These are phyloP conservation scores for Cucurbita maxima DNA, from an alignment of 306 rosid species.

Conservation along the genomic window DNA sequence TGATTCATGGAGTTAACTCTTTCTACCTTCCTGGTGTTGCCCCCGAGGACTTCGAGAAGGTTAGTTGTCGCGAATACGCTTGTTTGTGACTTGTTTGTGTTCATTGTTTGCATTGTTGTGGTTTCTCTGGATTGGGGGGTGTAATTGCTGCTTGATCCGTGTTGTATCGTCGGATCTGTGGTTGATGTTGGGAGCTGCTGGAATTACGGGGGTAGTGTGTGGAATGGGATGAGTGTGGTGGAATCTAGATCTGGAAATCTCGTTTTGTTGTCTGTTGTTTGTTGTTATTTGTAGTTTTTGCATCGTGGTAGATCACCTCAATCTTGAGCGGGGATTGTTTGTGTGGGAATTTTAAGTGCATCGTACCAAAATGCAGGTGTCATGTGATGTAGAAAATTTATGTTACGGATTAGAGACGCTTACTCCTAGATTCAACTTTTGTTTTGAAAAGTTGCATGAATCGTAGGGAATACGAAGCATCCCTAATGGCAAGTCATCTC, in stretches of 20 bases:
- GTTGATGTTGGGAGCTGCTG: background rate
- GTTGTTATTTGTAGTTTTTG: background rate
- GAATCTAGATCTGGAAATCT: background rate
- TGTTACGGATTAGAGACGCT: background rate
- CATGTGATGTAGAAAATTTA: background rate
- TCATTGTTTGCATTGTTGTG: background rate
- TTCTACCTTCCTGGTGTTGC: conserved; percentile 99
- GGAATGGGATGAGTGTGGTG: background rate
- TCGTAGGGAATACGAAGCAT: background rate
- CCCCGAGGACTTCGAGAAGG: conserved; percentile 85
- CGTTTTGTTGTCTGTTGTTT: background rate
- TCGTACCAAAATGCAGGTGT: background rate
- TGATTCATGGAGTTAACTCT: conserved; percentile 43
- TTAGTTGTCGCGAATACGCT: conserved; percentile 12
- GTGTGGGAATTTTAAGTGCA: background rate
- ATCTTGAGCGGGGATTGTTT: background rate
- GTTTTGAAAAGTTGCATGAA: background rate
- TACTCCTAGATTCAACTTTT: background rate
- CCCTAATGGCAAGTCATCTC: background rate
- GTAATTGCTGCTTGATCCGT: conserved; percentile 22
- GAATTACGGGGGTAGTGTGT: background rate
- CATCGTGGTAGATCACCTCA: background rate
- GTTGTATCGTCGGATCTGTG: conserved; percentile 5
- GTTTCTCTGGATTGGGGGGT: background rate
- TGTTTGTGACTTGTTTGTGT: background rate